Percentiles rank a stretch among this genome's conserved stretches.
These are phyloP conservation scores for Diplogelasinospora grovesii DNA, from an alignment of 495 filamentous ascomycete species.

Conservation along the genomic window DNA sequence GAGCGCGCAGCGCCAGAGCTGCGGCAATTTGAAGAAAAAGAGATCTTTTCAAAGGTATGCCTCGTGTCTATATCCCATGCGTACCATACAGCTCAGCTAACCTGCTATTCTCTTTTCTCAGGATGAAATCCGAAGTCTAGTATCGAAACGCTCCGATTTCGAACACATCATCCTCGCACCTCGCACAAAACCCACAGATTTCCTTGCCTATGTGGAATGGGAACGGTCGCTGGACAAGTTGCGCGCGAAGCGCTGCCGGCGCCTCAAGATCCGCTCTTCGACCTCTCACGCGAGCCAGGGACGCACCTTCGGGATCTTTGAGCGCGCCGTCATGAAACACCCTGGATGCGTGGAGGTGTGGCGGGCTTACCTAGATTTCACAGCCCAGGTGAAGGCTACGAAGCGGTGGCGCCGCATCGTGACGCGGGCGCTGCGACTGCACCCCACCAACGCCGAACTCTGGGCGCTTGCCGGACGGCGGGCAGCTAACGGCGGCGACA, in stretches of 20 bases:
- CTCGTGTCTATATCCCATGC: neutral
- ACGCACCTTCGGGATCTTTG: slow-evolving; percentile 80
- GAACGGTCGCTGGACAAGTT: slow-evolving; percentile 85
- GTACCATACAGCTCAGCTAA: neutral
- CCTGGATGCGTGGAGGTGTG: slow-evolving; percentile 78
- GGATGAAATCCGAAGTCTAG: slow-evolving; percentile 82
- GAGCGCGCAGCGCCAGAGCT: slow-evolving; percentile 88
- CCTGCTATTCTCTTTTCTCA: slow-evolving; percentile 22
- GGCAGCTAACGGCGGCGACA: slow-evolving; percentile 72
- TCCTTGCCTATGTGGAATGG: slow-evolving; percentile 79
- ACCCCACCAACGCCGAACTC: slow-evolving; percentile 73
- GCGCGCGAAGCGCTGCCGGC: slow-evolving; percentile 71
- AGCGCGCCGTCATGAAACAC: slow-evolving; percentile 81
- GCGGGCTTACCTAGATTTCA: slow-evolving; percentile 86
- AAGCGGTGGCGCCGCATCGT: slow-evolving; percentile 75
- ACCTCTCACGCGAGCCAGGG: slow-evolving; percentile 60
- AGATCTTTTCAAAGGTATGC: slow-evolving; percentile 72
- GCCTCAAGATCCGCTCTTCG: slow-evolving; percentile 64
- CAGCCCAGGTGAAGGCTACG: slow-evolving; percentile 63
- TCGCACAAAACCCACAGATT: slow-evolving; percentile 67
- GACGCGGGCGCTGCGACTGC: slow-evolving; percentile 70
- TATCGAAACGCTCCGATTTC: slow-evolving; percentile 84
- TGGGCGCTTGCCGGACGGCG: slow-evolving; percentile 83
- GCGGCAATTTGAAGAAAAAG: slow-evolving; percentile 78
- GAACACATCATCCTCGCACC: slow-evolving; percentile 84